phyloP scores from a whole-genome alignment of 345 rosid genomes.

The Aegle marmelos region DNA sequence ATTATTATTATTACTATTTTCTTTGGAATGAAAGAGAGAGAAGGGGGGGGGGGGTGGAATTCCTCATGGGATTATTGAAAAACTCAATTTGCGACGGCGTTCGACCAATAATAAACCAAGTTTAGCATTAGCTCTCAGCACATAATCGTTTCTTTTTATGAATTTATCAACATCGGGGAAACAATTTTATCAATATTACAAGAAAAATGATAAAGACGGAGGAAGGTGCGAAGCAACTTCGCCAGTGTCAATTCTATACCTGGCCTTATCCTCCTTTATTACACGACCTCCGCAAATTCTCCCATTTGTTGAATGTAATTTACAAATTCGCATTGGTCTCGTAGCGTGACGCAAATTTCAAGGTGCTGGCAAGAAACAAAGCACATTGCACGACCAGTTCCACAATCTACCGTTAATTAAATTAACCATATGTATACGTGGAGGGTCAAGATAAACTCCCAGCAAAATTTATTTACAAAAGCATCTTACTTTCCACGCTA shows the following conservation, averaged over 20 bases:
- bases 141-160: neutral
- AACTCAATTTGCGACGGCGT: too few species aligned
- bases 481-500: neutral
- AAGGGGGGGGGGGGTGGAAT: too few species aligned
- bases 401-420: neutral
- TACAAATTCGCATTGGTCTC: too few species aligned
- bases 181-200: neutral
- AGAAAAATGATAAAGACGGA: neutral
- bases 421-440: neutral
- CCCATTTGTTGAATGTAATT: too few species aligned
- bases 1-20: too few species aligned
- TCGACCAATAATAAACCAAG: too few species aligned
- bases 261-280: neutral
- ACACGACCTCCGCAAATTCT: neutral
- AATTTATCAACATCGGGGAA: neutral
- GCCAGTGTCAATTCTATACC: neutral
- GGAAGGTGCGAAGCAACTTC: constrained; percentile 17
- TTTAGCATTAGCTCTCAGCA: too few species aligned
- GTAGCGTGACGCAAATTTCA: too few species aligned
- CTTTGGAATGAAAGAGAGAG: too few species aligned
- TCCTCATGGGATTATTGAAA: too few species aligned
- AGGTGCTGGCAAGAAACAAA: neutral
- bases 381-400: neutral
- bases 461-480: neutral
- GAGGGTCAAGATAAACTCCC: constrained; percentile 2